Base-by-base conservation (phyloP, 192 early-diverging fungal species). In the Backusella circina region DNA sequence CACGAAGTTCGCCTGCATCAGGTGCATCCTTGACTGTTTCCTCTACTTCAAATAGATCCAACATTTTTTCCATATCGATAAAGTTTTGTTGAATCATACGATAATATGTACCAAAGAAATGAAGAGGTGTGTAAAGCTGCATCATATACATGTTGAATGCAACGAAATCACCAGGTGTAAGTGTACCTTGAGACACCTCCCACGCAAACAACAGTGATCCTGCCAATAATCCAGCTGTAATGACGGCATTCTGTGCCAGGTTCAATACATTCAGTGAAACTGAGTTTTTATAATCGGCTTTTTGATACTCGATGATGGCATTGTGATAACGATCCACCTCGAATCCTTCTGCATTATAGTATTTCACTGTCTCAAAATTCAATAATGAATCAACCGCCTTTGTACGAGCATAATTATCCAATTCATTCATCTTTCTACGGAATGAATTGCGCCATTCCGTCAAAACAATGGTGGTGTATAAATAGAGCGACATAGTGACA, bases 321-420 rank as follows among this genome's bases (percentile, higher is more conserved):
- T 93, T 84, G n/a, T 88, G 77, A 78, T 95, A 99, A 61, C 93
- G 85, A 9, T 86, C 73, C 26, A 93, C 82, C 80, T 99, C 97
- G 81, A 90, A 98, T 26, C 83, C 70, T 82, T 97, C 96, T 47
- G 91, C 93, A 73, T 91, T 91, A 85, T 96, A 98, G 79, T 98
- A 98, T 83, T 99, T 98, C 76, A 99, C 97, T 1, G 97, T 99
- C 80, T 99, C 97, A 87, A 97, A 97, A 84, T 99, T 99, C 50
- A 97, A 86, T 67, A 99, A 79, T 61, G 95, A 97, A 78, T 99
- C 97, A 5, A 97, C 96, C 7, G 90, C 90, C 54, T 91, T 92
- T 15, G 94, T 89, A 54, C 95, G 90, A 69, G 92, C 89, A 57
- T 92, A 92, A 75, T 94, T 93, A 81, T 98, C 97, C 51, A 96